Evolutionary conservation across 2,329 filamentous ascomycete species (phyloP).

Genomic region (Knufia petricola): DNA sequence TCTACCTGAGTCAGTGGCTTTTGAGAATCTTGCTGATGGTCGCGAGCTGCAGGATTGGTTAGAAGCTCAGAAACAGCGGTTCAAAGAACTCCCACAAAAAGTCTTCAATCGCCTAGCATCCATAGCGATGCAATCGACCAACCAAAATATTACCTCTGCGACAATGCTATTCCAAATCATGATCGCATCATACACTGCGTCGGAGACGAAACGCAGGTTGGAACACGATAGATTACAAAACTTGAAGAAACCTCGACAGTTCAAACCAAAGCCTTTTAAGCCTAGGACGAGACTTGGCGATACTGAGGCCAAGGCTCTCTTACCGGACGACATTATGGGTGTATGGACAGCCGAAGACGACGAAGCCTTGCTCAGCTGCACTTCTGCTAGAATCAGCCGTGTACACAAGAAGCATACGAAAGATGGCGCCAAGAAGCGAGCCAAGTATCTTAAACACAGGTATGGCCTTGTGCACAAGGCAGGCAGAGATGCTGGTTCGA

Average conservation of each 20-base stretch:
- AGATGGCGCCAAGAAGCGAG: constrained; percentile 23
- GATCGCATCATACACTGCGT: not conserved
- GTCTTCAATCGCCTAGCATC: constrained; percentile 1
- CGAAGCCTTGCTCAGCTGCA: constrained; percentile 26
- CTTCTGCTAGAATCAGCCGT: constrained; percentile 28
- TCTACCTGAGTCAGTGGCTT: not conserved
- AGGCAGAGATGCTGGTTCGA: not conserved
- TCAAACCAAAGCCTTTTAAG: constrained; percentile 16
- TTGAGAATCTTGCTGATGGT: not conserved
- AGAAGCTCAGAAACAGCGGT: not conserved
- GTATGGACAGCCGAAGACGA: constrained; percentile 42
- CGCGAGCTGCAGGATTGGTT: not conserved
- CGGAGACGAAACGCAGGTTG: not conserved
- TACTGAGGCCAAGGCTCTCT: not conserved
- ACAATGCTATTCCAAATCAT: not conserved
- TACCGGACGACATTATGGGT: constrained; percentile 34
- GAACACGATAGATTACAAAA: not conserved
- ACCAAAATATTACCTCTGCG: not conserved
- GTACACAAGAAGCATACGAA: constrained; percentile 37
- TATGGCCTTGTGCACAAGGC: not conserved
- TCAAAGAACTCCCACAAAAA: not conserved
- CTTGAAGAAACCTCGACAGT: constrained; percentile 3
- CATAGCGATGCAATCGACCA: not conserved
- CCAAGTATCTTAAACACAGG: constrained; percentile 20
- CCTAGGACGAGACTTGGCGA: constrained; percentile 18